These are phyloP conservation scores for Dictyostelium intermedium DNA, from an alignment of 78 protist genomes.

Conservation along the genomic window DNA sequence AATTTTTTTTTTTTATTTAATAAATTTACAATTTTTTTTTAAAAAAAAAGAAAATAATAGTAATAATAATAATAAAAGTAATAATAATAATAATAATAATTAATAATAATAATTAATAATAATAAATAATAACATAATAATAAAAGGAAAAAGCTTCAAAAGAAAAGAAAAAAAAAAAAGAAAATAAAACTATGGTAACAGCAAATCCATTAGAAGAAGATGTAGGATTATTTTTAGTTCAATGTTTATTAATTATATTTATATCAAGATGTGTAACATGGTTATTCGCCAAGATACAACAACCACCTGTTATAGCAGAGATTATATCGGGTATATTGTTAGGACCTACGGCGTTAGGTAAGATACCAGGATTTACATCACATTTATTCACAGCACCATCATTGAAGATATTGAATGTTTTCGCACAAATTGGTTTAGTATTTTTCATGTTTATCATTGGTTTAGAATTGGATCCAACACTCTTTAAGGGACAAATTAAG, in stretches of 20 bases:
- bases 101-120: no score
- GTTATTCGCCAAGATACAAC: constrained; percentile 73
- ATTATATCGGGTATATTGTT: constrained; percentile 74
- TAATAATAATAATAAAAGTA: neutral
- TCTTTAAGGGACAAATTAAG: constrained; percentile 62
- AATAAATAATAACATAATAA: neutral
- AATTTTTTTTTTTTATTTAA: no score
- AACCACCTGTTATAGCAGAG: constrained; percentile 83
- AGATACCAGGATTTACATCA: constrained; percentile 26
- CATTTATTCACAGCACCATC: constrained; percentile 13
- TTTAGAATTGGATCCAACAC: constrained; percentile 76
- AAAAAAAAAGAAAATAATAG: no score
- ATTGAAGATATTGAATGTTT: constrained; percentile 14
- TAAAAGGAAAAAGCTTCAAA: neutral
- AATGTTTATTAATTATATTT: constrained; percentile 57
- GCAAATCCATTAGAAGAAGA: constrained; percentile 10
- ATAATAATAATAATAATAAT: no score
- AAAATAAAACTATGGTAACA: constrained; percentile 26
- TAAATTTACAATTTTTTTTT: no score
- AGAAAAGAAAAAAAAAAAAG: neutral
- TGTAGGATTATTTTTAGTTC: constrained; percentile 59
- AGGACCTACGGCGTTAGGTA: constrained; percentile 79
- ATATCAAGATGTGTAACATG: constrained; percentile 44
- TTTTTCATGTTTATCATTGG: constrained; percentile 88
- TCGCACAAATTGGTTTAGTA: constrained; percentile 85